Conservation (phyloP, 2,329 filamentous ascomycete species). For the Penicillium sp. region DNA sequence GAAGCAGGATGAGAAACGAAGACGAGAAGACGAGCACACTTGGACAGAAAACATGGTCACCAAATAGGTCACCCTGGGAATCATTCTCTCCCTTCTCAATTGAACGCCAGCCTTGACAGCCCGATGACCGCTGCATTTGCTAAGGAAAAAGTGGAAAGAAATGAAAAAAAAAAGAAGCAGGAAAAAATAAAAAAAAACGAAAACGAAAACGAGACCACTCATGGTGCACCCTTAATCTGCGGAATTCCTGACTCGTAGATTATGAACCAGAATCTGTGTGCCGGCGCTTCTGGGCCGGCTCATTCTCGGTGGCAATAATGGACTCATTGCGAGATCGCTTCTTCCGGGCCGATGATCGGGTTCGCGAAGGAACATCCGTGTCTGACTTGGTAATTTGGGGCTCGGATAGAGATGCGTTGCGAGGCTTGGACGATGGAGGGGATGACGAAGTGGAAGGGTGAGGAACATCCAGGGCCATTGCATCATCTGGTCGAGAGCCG, state of each 20-base stretch:
- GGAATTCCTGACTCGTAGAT: not conserved
- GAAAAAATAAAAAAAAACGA: not conserved
- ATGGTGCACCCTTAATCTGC: no score
- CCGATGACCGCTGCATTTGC: no score
- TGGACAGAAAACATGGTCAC: not conserved
- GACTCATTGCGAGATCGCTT: slow-evolving; percentile 14
- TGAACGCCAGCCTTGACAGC: no score
- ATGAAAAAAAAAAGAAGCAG: not conserved
- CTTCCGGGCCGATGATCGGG: slow-evolving; percentile 3
- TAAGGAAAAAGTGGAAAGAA: no score
- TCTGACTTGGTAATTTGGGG: slow-evolving; percentile 2
- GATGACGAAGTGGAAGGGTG: slow-evolving; percentile 3
- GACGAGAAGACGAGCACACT: not conserved
- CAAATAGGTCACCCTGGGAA: not conserved
- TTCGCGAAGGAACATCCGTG: slow-evolving; percentile 1
- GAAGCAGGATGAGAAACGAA: not conserved
- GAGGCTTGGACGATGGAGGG: not conserved
- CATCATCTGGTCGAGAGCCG: slow-evolving; percentile 6
- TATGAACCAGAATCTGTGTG: slow-evolving; percentile 12
- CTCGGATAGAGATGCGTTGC: not conserved
- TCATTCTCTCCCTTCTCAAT: no score
- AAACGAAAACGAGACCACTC: not conserved
- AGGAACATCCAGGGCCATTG: slow-evolving; percentile 5
- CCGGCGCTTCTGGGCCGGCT: slow-evolving; percentile 14
- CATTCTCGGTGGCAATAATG: slow-evolving; percentile 3